Evolutionary conservation across 805 yeast species (phyloP).

Genomic region (Candida mattraensis): DNA sequence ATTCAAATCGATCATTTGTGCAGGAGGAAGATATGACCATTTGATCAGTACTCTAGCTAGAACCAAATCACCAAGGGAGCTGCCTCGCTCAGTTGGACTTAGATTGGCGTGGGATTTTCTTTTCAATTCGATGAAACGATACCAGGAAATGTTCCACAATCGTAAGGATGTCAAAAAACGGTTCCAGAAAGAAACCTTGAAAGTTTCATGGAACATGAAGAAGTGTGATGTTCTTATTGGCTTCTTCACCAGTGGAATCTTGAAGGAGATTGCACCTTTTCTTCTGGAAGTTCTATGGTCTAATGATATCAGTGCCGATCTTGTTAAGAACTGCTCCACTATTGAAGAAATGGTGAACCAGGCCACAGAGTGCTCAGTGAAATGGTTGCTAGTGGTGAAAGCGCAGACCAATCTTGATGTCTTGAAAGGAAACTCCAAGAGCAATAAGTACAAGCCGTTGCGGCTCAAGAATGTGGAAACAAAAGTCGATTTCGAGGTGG

Average conservation of each 20-base stretch:
- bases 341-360: constrained; percentile 64
- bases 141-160: constrained; percentile 38
- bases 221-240: constrained; percentile 84
- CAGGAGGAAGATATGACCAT: constrained; percentile 92
- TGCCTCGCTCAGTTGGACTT: constrained; percentile 79
- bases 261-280: constrained; percentile 63
- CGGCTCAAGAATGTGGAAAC: constrained; percentile 64
- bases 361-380: constrained; percentile 70
- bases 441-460: constrained; percentile 70
- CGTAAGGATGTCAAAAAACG: constrained; percentile 32
- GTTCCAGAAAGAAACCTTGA: constrained; percentile 30
- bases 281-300: constrained; percentile 70
- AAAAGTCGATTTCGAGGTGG: constrained; percentile 69
- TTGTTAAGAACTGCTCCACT: constrained; percentile 43
- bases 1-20: constrained; percentile 58
- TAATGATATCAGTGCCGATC: constrained; percentile 76
- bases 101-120: constrained; percentile 74
- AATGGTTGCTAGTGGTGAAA: constrained; percentile 75
- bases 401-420: constrained; percentile 47
- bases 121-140: constrained; percentile 49
- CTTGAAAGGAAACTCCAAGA: constrained; percentile 22
- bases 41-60: constrained; percentile 68
- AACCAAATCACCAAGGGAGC: constrained; percentile 29
- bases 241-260: constrained; percentile 55
- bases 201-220: constrained; percentile 45